Evolutionary conservation across 225 moss, liverwort and hornwort species (phyloP).

Genomic region (Polytrichum formosum): DNA sequence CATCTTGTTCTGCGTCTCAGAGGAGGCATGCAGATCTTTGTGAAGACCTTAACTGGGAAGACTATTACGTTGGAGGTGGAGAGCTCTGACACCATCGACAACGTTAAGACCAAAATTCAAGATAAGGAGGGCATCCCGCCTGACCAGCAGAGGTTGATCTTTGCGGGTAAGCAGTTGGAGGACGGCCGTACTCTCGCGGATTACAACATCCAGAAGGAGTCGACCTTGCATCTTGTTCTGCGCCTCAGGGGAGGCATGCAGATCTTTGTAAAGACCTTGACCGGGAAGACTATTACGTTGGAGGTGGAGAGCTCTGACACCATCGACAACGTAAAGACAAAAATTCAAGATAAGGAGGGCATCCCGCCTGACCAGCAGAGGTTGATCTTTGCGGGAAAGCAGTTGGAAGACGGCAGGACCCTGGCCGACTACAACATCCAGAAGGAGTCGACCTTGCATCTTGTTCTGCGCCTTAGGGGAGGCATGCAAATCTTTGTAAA

Average conservation of each 20-base stretch:
- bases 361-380: slow-evolving; percentile 33
- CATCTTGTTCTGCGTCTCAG: neutral
- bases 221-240: neutral
- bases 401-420: slow-evolving; percentile 14
- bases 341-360: slow-evolving; percentile 30
- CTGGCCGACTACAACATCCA: slow-evolving; percentile 27
- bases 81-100: slow-evolving; percentile 24
- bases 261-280: slow-evolving; percentile 27
- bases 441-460: slow-evolving; percentile 12
- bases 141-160: slow-evolving; percentile 23
- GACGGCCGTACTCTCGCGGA: slow-evolving; percentile 7
- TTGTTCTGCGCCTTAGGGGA: neutral
- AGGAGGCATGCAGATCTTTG: slow-evolving; percentile 3
- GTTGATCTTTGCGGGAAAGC: slow-evolving; percentile 18
- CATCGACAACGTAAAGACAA: slow-evolving; percentile 30
- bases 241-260: slow-evolving; percentile 21
- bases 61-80: slow-evolving; percentile 13
- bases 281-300: slow-evolving; percentile 20
- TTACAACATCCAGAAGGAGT: slow-evolving; percentile 24
- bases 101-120: slow-evolving; percentile 18
- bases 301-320: slow-evolving; percentile 23
- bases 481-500: slow-evolving; percentile 17
- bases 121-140: slow-evolving; percentile 19
- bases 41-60: slow-evolving; percentile 2
- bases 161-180: slow-evolving; percentile 4